Base-by-base conservation (phyloP, 139 green algal genomes). In the Chlamydomonas eustigma region DNA sequence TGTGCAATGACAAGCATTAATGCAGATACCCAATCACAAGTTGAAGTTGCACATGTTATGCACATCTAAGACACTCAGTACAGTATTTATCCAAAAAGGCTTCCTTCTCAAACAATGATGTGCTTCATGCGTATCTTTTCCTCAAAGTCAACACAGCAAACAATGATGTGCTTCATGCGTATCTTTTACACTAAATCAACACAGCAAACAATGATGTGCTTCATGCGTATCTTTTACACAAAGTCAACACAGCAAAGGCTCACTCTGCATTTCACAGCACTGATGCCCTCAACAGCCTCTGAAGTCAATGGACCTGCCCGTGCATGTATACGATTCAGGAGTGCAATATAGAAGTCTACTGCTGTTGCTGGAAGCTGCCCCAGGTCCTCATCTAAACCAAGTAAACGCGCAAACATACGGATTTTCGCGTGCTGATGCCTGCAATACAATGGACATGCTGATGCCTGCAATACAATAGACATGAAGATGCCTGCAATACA, bases 291-390 rank as follows among this genome's bases (percentile, higher is more conserved):
- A 0, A 67, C 71, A 0, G 80, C 80, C 80, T 85, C 80, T 0
- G 65, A 64, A 6, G 81, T 75, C 25, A 85, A 52, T 6, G 80
- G 80, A 22, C 80, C 80, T 0, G 71, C 76, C 5, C 80, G 76
- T 4, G 80, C 72, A 39, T 85, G 80, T 28, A 85, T 51, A 44
- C 80, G 71, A 67, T 85, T 85, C 37, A 85, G 50, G 25, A 85
- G 39, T 1, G 80, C 39, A 18, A 63, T 50, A 73, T 85, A 82
- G 33, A 85, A 85, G 33, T 85, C 80, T 22, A 50, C 39, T 1
- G 80, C 76, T 0, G 37, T 1, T 3, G 35, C 22, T 2, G 80
- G 76, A 28, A 85, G 51, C 3, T 64, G 64, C 2, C 30, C 35
- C 30, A 39, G 6, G 39, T 44, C 28, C 24, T 64, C 44, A 50